Evolutionary conservation across 768 basidiomycete genomes (phyloP), one percentile per base, ranked within the genome.

Genomic region (Postia placenta): DNA sequence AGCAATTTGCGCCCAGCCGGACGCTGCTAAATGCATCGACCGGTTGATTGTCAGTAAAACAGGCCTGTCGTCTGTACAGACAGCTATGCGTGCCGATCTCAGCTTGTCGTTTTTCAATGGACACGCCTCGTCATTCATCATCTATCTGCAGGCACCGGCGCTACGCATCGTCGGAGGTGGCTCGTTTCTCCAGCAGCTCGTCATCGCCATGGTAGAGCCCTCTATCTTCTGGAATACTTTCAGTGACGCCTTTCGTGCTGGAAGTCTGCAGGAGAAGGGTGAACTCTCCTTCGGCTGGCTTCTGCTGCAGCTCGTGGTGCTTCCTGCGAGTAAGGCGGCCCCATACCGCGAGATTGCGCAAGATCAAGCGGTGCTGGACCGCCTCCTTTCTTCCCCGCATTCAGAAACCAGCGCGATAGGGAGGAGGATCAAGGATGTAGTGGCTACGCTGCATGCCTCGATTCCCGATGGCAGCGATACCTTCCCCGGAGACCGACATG

Each of bases 401-500:
- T 60, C 17, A 19, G 65, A 47, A 2, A 50, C 66, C 23, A 64
- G 63, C 23, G 52, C 60, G 1, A 52, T 66, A 19, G 72, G 67
- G 0, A 63, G 67, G 15, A 67, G 70, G 43, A 69, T 79, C 52
- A 68, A 73, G 50, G 63, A 73, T 28, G 62, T 72, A 26, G 28
- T 72, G 26, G 57, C 64, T 27, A 64, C 67, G 9, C 54, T 58
- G 23, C 60, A 55, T 4, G 20, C 49, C 19, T 55, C 56, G 6
- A 59, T 61, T 5, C 42, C 50, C 5, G 43, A 54, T 15, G 57
- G 62, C 11, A 56, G 42, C 2, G 69, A 64, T 1, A 53, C 59
- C 17, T 62, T 65, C 7, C 78, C 84, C 1, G 85, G 85, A 0
- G 84, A 83, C 3, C 71, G 85, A 2, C 85, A 86, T 48, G 82